Percentiles rank a stretch among this genome's conserved stretches.
phyloP scores from a whole-genome alignment of 441 rosid genomes.

The Hura crepitans region DNA sequence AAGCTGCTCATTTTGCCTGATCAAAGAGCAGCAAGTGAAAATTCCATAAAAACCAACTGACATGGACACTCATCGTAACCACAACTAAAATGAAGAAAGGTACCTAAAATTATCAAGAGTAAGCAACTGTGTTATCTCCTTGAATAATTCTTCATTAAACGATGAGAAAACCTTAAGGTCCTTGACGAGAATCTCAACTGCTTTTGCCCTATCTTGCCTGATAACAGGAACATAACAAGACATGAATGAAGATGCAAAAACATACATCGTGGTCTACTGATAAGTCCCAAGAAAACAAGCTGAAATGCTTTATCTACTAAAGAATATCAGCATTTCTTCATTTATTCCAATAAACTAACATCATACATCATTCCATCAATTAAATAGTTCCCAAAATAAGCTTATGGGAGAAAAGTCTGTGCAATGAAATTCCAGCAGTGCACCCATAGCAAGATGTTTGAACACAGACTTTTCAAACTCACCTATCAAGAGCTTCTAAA shows the following conservation, averaged over 20 bases:
- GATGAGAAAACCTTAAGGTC: conserved; percentile 46
- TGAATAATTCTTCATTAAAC: conserved; percentile 57
- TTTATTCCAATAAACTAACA: not conserved
- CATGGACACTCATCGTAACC: not conserved
- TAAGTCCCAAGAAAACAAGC: conserved; percentile 1
- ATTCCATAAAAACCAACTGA: not conserved
- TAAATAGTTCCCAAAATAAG: conserved; percentile 1
- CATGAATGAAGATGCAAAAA: not conserved
- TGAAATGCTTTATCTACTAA: not conserved
- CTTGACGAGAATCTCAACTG: conserved; percentile 50
- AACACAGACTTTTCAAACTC: conserved; percentile 16
- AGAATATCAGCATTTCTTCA: not conserved
- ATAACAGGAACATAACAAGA: conserved; percentile 6
- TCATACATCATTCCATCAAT: not conserved
- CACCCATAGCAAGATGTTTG: not conserved
- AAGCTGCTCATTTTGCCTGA: conserved; percentile 89
- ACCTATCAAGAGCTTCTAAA: conserved; percentile 84
- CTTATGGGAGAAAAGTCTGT: not conserved
- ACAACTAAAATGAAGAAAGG: not conserved
- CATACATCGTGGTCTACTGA: not conserved
- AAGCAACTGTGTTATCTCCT: conserved; percentile 48
- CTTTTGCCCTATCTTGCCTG: conserved; percentile 51
- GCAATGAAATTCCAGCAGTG: conserved; percentile 6
- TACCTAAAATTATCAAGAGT: conserved; percentile 54
- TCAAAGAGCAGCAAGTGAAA: not conserved